Conservation (phyloP, 106 monocot species). For the Cymbidium sinense region DNA sequence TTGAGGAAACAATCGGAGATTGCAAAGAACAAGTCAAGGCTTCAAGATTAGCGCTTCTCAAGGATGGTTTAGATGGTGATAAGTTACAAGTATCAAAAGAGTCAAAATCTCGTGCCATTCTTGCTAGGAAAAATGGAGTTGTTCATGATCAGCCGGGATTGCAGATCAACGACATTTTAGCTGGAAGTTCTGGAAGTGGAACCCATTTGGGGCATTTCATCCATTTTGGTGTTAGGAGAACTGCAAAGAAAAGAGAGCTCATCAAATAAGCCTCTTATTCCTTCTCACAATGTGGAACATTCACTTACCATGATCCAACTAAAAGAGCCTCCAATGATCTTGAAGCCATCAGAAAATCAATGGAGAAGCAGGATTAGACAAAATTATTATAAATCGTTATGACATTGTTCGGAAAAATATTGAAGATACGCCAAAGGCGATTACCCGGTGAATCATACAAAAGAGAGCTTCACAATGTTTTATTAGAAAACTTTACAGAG, state of each 20-base stretch:
- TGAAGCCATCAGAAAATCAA: slow-evolving; percentile 82
- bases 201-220: slow-evolving; percentile 77
- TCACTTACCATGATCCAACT: slow-evolving; percentile 52
- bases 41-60: slow-evolving; percentile 36
- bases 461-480: too few species aligned
- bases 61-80: slow-evolving; percentile 72
- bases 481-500: too few species aligned
- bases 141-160: slow-evolving; percentile 47
- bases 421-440: slow-evolving; percentile 87
- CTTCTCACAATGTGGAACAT: slow-evolving; percentile 44
- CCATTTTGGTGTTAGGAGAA: slow-evolving; percentile 72
- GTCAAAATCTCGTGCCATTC: slow-evolving; percentile 48
- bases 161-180: slow-evolving; percentile 39
- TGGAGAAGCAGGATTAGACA: slow-evolving; percentile 72
- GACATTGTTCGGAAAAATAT: slow-evolving; percentile 93
- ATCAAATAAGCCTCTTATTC: slow-evolving; percentile 28
- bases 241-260: slow-evolving; percentile 46
- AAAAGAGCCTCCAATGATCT: slow-evolving; percentile 69
- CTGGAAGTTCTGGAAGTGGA: slow-evolving; percentile 47
- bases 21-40: slow-evolving; percentile 89
- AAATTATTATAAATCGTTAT: slow-evolving; percentile 93
- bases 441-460: slow-evolving; percentile 39
- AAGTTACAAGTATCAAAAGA: slow-evolving; percentile 66
- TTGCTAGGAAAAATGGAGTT: slow-evolving; percentile 81
- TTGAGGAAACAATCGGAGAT: slow-evolving; percentile 90